phyloP scores from a whole-genome alignment of 2,329 filamentous ascomycete genomes.

The Botrytis fabae region DNA sequence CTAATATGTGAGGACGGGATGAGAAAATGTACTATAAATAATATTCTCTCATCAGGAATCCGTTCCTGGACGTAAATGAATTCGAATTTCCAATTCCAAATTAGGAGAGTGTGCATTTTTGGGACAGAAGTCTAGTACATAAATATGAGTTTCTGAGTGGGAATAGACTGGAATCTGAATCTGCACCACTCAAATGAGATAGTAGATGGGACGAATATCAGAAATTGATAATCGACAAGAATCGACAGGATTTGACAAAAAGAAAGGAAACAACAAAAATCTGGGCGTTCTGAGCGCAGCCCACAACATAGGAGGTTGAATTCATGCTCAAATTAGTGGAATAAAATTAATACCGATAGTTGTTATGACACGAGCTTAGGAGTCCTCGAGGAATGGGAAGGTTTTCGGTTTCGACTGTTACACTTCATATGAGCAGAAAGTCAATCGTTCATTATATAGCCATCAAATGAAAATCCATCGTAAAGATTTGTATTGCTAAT shows the following conservation, averaged over 20 bases:
- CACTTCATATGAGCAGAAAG: fast-evolving
- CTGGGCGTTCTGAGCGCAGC: fast-evolving
- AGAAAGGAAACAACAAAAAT: not conserved
- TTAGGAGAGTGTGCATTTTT: not conserved
- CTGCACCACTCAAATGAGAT: not conserved
- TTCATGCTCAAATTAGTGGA: not conserved
- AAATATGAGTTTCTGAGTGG: too few relatives aligned
- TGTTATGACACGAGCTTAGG: too few relatives aligned
- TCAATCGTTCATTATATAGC: not conserved
- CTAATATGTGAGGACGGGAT: too few relatives aligned
- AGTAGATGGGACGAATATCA: not conserved
- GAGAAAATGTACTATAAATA: too few relatives aligned
- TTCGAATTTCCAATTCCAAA: not conserved
- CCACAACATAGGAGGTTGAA: fast-evolving
- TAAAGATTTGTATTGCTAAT: not conserved
- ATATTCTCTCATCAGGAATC: not conserved
- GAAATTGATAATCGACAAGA: not conserved
- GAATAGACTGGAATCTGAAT: not conserved
- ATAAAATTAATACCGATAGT: not conserved
- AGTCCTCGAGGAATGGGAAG: too few relatives aligned
- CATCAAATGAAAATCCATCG: fast-evolving
- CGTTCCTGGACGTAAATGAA: not conserved
- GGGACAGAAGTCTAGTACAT: not conserved
- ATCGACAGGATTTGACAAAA: not conserved
- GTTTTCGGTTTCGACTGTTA: too few relatives aligned